Evolutionary conservation across 1,284 basidiomycete species (phyloP).

Genomic region (Wallemia ichthyophaga): DNA sequence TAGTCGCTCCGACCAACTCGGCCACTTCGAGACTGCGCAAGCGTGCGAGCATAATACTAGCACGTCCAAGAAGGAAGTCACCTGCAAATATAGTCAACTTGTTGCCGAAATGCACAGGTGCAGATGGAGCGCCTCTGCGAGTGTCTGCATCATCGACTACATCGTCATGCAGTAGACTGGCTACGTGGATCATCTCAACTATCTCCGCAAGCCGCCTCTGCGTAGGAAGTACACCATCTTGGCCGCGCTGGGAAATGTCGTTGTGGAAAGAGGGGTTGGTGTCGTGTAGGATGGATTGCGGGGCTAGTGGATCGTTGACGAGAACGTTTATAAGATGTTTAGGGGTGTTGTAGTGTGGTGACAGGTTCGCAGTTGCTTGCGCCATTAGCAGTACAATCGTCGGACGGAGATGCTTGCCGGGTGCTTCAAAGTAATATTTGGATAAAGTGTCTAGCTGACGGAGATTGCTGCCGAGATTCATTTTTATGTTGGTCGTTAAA

Average conservation of each 20-base stretch:
- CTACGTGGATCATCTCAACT: conserved; percentile 95
- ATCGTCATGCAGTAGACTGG: conserved; percentile 80
- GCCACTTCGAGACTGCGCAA: conserved; percentile 68
- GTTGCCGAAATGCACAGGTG: conserved; percentile 73
- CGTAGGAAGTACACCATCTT: conserved; percentile 23
- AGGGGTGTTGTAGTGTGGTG: conserved; percentile 21
- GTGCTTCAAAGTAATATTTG: conserved; percentile 69
- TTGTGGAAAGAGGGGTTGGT: conserved; percentile 40
- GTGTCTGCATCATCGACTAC: conserved; percentile 65
- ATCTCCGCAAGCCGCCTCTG: conserved; percentile 83
- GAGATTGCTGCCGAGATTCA: conserved; percentile 61
- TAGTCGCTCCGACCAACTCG: conserved; percentile 69
- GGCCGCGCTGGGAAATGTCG: conserved; percentile 25
- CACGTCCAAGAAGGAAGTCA: conserved; percentile 78
- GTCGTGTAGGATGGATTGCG: conserved; percentile 48
- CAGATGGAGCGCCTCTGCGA: conserved; percentile 49
- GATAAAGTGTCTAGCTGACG: conserved; percentile 62
- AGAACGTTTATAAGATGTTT: conserved; percentile 14
- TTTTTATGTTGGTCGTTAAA: conserved; percentile 42
- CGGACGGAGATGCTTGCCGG: conserved; percentile 59
- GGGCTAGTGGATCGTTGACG: conserved; percentile 35
- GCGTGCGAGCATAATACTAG: conserved; percentile 57
- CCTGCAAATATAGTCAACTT: conserved; percentile 81
- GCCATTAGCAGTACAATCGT: conserved; percentile 68
- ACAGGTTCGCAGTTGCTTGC: conserved; percentile 61